Conservation (phyloP, 202 grass and related monocot species). For the Brachypodium distachyon region DNA sequence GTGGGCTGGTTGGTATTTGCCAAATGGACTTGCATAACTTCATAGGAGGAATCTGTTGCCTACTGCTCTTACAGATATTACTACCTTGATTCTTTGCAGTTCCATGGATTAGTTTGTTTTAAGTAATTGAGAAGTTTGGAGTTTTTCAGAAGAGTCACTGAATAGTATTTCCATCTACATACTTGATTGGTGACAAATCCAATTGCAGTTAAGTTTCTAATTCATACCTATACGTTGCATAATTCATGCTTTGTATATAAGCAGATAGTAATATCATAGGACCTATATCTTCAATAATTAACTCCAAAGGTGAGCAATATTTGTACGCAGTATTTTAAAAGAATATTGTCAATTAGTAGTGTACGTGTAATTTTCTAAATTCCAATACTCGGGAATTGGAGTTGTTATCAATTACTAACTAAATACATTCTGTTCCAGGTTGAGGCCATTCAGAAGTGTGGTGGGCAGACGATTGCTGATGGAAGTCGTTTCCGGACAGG, state of each 20-base stretch:
- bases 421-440: constrained; percentile 45
- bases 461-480: constrained; percentile 70
- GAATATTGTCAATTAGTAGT: background rate
- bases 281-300: background rate
- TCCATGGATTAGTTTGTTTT: constrained; percentile 55
- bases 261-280: background rate
- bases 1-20: constrained; percentile 2
- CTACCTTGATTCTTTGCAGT: constrained; percentile 49
- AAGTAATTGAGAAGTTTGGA: constrained; percentile 45
- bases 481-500: constrained; percentile 73
- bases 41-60: constrained; percentile 26
- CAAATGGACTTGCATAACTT: constrained; percentile 8
- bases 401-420: constrained; percentile 8
- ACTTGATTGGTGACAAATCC: constrained; percentile 40
- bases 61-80: constrained; percentile 28
- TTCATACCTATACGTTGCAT: constrained; percentile 29
- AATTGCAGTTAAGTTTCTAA: constrained; percentile 53
- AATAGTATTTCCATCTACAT: constrained; percentile 35
- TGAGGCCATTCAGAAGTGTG: constrained; percentile 85
- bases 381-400: background rate
- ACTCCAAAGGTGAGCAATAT: background rate
- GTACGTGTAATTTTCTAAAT: background rate
- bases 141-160: constrained; percentile 34
- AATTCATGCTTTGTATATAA: background rate
- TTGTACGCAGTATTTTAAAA: background rate